Evolutionary conservation across 2,329 filamentous ascomycete species (phyloP), one percentile per base, ranked within the genome.

Genomic region (Calonectria naviculata): DNA sequence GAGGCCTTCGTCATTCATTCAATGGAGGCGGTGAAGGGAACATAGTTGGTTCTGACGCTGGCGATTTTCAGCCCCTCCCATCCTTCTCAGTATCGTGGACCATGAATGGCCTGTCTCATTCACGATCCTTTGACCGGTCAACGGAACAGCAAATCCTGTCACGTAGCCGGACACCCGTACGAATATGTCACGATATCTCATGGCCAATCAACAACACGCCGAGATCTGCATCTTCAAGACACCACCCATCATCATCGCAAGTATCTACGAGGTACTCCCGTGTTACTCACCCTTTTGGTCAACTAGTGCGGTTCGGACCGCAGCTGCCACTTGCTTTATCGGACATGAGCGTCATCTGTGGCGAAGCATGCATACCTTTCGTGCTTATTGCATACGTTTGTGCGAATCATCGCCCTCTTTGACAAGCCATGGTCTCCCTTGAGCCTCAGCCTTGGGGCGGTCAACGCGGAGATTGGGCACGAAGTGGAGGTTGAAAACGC

Each of bases 401-500:
- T 65, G 46, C 62, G 54, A 56, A 56, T 66, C 46, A 62, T 42
- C 28, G 5, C 34, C n/a, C 46, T 47, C 60, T 38, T 36, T 12
- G n/a, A 17, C 21, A 12, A 19, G 49, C 31, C 24, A 21, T 36
- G 44, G 19, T 24, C 29, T 15, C 21, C 31, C 24, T 29, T 24
- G 13, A 69, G 70, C 54, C 70, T 65, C 65, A 54, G 24, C 34
- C 36, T 47, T 38, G 52, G 26, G 38, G 44, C 61, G 44, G 66
- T 52, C 65, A 44, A 41, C 42, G 31, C 38, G 29, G 36, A 19
- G 13, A 66, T 66, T 65, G 54, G 70, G 66, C 66, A 71, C 28
- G n/a, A 61, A 68, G 44, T 75, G 61, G 31, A 71, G 67, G 65
- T 41, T 29, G 64, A 65, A 31, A 54, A 41, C 49, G 34, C 60